These are phyloP conservation scores for Excoecaria cochinchinensis DNA, from an alignment of 345 rosid genomes.

Conservation along the genomic window DNA sequence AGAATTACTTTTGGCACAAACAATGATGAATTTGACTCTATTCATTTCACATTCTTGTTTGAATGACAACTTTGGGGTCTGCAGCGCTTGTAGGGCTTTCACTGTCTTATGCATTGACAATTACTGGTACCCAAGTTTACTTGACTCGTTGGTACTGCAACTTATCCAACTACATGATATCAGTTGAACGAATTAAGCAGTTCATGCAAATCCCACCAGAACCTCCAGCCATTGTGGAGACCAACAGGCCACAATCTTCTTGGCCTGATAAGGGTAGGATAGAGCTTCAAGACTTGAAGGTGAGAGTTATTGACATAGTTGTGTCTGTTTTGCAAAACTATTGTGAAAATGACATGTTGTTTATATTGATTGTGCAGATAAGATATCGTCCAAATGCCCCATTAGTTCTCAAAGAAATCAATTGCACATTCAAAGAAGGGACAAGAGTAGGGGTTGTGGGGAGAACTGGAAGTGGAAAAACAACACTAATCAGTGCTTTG, in stretches of 20 bases:
- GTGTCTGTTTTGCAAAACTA: not conserved
- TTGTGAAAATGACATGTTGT: not conserved
- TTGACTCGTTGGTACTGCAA: constrained; percentile 29
- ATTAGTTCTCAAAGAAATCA: constrained; percentile 36
- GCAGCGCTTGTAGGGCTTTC: constrained; percentile 29
- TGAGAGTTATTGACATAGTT: not conserved
- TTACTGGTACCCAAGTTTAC: constrained; percentile 22
- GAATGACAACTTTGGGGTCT: not conserved
- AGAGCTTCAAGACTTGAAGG: constrained; percentile 29
- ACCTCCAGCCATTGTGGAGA: constrained; percentile 30
- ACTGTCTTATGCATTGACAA: constrained; percentile 25
- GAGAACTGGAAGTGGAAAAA: constrained; percentile 91
- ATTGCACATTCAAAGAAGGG: constrained; percentile 36
- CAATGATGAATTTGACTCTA: no score
- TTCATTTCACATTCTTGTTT: not conserved
- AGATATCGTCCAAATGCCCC: constrained; percentile 38
- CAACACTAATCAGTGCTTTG: constrained; percentile 80
- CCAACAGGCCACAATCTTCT: constrained; percentile 22
- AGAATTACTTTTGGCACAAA: not conserved
- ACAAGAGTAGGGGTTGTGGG: constrained; percentile 84
- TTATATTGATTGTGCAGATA: constrained; percentile 15
- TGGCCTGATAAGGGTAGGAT: constrained; percentile 36
- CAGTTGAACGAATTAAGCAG: constrained; percentile 37
- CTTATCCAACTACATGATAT: constrained; percentile 32
- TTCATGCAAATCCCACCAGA: constrained; percentile 34